A percentile compares a stretch with the other conserved stretches of the same genome.
Evolutionary conservation across 202 grass and related monocot genomes (phyloP).

Genomic region (Carex arenaria): DNA sequence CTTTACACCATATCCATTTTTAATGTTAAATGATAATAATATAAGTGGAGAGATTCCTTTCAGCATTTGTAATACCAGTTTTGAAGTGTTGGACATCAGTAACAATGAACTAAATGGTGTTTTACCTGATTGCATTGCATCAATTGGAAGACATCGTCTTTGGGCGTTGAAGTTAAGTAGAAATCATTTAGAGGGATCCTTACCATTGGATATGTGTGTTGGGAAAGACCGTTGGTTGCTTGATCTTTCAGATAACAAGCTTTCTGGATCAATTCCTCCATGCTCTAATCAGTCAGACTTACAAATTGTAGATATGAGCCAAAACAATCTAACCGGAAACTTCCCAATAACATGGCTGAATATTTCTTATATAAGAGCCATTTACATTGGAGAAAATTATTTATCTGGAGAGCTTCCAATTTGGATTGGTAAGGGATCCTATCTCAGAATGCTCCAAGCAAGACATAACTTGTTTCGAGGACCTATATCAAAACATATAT

Average conservation of each 20-base stretch:
- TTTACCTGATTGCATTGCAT: constrained; percentile 14
- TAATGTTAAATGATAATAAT: constrained; percentile 7
- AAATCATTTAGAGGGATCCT: constrained; percentile 20
- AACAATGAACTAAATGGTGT: constrained; percentile 1
- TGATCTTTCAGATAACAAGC: constrained; percentile 23
- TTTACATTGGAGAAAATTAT: constrained; percentile 9
- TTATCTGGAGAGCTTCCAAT: constrained; percentile 8
- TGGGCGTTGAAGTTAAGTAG: constrained; percentile 4
- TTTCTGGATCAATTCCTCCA: constrained; percentile 15
- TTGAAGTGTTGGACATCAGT: not conserved
- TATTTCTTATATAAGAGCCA: not conserved
- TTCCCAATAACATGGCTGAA: constrained; percentile 4
- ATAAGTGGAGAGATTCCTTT: constrained; percentile 19
- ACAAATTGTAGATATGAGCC: not conserved
- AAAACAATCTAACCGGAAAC: constrained; percentile 19
- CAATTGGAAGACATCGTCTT: not conserved
- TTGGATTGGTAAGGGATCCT: not conserved
- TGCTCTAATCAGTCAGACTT: not conserved
- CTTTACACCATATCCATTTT: not conserved
- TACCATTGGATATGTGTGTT: not conserved
- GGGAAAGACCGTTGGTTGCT: accelerated
- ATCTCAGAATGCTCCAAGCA: not conserved
- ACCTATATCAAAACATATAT: constrained; percentile 1
- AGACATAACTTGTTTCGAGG: constrained; percentile 23
- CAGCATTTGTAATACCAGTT: not conserved